phyloP scores from a whole-genome alignment of 2,329 filamentous ascomycete species.

The Hypomyces perniciosus region DNA sequence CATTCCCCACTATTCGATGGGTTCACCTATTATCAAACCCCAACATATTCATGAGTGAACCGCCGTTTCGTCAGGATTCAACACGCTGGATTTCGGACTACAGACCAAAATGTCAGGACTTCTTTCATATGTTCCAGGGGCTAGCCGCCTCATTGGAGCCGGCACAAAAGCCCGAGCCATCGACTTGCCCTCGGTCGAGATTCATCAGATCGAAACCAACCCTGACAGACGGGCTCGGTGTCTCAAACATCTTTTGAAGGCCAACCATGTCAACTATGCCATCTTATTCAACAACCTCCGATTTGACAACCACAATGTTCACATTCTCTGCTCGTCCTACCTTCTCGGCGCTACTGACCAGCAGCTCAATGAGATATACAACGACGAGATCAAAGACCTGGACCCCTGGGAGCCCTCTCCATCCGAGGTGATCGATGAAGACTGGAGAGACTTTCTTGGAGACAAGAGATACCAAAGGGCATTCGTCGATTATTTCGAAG shows the following conservation, averaged over 20 bases:
- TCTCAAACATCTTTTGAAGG: slow-evolving; percentile 82
- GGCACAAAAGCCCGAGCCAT: slow-evolving; percentile 33
- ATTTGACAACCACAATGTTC: slow-evolving; percentile 78
- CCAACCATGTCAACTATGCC: slow-evolving; percentile 86
- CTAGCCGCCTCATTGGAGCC: slow-evolving; percentile 23
- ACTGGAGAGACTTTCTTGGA: slow-evolving; percentile 84
- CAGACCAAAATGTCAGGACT: slow-evolving; percentile 27
- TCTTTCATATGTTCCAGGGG: slow-evolving; percentile 28
- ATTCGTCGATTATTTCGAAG: slow-evolving; percentile 93
- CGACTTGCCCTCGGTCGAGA: slow-evolving; percentile 59
- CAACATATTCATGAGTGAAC: slow-evolving; percentile 7
- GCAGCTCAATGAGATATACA: slow-evolving; percentile 76
- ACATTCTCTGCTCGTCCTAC: slow-evolving; percentile 80
- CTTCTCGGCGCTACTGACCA: slow-evolving; percentile 69
- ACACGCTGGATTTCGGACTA: too few species aligned
- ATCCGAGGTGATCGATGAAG: slow-evolving; percentile 70
- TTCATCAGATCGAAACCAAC: slow-evolving; percentile 74
- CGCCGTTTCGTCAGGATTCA: not conserved
- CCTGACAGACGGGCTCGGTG: slow-evolving; percentile 74
- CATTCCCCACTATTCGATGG: not conserved
- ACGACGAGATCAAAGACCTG: slow-evolving; percentile 62
- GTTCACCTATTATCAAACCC: not conserved
- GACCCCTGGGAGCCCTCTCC: slow-evolving; percentile 82
- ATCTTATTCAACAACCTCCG: slow-evolving; percentile 69
- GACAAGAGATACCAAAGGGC: slow-evolving; percentile 78